phyloP scores from a whole-genome alignment of 202 grass and related monocot genomes.

The Schoenoplectus tabernaemontani region DNA sequence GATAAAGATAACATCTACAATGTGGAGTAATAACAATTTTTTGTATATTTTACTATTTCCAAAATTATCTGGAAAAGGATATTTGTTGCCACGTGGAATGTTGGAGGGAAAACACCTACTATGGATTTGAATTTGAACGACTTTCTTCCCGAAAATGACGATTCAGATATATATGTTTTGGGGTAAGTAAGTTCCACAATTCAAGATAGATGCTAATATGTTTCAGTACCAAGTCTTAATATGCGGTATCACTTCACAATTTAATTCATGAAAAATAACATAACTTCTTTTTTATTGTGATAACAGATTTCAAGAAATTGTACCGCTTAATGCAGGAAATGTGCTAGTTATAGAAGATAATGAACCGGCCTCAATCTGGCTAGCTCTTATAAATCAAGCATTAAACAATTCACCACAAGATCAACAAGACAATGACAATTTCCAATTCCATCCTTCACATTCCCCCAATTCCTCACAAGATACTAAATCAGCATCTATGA shows the following conservation, averaged over 20 bases:
- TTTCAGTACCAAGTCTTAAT: no score
- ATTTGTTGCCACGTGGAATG: slow-evolving; percentile 98
- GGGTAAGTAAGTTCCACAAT: slow-evolving; percentile 54
- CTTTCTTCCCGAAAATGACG: slow-evolving; percentile 77
- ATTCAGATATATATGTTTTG: slow-evolving; percentile 95
- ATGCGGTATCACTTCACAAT: not conserved
- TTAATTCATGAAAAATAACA: not conserved
- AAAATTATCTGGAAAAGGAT: slow-evolving; percentile 45
- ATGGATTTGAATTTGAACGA: slow-evolving; percentile 63
- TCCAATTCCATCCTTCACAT: slow-evolving; percentile 34
- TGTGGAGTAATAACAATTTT: not conserved
- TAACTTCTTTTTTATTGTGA: slow-evolving; percentile 19
- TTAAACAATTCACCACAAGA: slow-evolving; percentile 44
- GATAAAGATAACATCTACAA: not conserved
- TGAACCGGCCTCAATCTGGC: slow-evolving; percentile 89
- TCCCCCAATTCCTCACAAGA: slow-evolving; percentile 33
- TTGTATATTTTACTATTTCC: slow-evolving; percentile 14
- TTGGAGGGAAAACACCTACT: slow-evolving; percentile 77
- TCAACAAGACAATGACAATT: slow-evolving; percentile 35
- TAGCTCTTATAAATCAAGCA: slow-evolving; percentile 66
- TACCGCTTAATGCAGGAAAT: slow-evolving; percentile 98
- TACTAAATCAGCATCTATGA: slow-evolving; percentile 33
- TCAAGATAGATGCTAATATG: no score
- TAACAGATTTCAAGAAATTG: slow-evolving; percentile 95
- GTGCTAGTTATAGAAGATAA: slow-evolving; percentile 95